A percentile compares a stretch with the other conserved stretches of the same genome.
Conservation (phyloP, 768 basidiomycete genomes). For the Lactarius pseudohatsudake region DNA sequence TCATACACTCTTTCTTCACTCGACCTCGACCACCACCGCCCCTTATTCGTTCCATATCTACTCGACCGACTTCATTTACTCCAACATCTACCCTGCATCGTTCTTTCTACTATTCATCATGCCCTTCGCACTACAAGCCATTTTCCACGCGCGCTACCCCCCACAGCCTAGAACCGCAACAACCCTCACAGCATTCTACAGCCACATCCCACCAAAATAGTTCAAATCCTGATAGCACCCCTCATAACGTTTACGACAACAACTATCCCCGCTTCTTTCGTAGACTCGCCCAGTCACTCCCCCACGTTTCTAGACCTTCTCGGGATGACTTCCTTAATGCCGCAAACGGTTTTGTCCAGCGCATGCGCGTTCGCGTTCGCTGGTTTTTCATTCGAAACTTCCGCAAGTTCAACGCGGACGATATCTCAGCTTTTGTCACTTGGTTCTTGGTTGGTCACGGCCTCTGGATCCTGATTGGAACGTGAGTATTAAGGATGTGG, state of each 20-base stretch:
- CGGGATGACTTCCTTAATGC: slow-evolving; percentile 87
- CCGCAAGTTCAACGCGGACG: slow-evolving; percentile 92
- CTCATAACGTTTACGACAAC: slow-evolving; percentile 47
- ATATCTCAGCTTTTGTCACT: slow-evolving; percentile 93
- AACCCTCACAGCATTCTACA: neutral
- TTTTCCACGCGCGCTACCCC: neutral
- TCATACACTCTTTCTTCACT: slow-evolving; percentile 32
- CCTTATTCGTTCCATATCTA: neutral
- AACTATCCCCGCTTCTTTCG: slow-evolving; percentile 82
- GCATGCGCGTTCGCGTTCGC: slow-evolving; percentile 87
- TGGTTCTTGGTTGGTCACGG: slow-evolving; percentile 97
- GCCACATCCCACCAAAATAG: neutral
- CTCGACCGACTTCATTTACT: neutral
- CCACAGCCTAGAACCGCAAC: neutral
- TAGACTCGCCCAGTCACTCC: slow-evolving; percentile 73
- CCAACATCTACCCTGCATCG: slow-evolving; percentile 2
- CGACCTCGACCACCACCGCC: slow-evolving; percentile 3
- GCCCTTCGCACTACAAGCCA: neutral
- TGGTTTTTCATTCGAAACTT: slow-evolving; percentile 97
- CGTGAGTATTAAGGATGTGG: slow-evolving; percentile 49
- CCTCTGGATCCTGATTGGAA: slow-evolving; percentile 93
- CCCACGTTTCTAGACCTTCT: slow-evolving; percentile 76
- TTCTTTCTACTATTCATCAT: slow-evolving; percentile 8
- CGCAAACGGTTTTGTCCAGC: slow-evolving; percentile 88
- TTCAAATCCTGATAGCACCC: slow-evolving; percentile 13